A percentile compares a stretch with the other conserved stretches of the same genome.
Conservation (phyloP, 805 yeast species). For the Pichia exigua region DNA sequence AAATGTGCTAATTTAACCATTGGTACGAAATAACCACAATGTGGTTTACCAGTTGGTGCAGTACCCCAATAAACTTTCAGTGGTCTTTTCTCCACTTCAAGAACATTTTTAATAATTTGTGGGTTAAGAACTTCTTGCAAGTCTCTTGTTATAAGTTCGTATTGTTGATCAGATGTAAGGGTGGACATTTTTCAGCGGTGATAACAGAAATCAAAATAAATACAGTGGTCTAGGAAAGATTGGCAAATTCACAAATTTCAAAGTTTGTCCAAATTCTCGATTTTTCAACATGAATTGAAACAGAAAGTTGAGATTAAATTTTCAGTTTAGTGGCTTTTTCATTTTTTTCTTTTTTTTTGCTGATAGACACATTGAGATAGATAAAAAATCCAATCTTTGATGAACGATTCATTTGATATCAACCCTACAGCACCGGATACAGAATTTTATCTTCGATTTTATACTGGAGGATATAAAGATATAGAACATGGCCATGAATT, state of each 20-base stretch:
- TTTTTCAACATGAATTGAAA: background rate
- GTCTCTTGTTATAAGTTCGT: conserved; percentile 69
- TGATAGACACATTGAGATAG: no score
- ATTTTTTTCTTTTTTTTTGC: no score
- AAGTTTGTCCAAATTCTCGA: background rate
- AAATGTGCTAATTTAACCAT: conserved; percentile 96
- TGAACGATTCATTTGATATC: background rate
- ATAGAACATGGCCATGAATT: conserved; percentile 37
- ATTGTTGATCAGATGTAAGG: conserved; percentile 54
- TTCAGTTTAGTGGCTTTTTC: no score
- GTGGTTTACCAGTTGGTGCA: conserved; percentile 98
- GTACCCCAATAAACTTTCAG: conserved; percentile 96
- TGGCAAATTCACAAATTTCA: background rate
- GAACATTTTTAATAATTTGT: conserved; percentile 75
- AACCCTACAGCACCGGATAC: background rate
- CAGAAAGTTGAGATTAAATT: background rate
- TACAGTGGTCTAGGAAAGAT: no score
- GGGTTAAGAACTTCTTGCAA: conserved; percentile 88
- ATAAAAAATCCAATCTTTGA: background rate
- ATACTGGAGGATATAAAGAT: conserved; percentile 26
- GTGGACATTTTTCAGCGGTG: conserved; percentile 14
- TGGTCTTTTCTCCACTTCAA: conserved; percentile 76
- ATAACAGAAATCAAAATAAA: background rate
- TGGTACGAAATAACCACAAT: conserved; percentile 97
- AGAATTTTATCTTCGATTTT: conserved; percentile 33